Evolutionary conservation across 179 eudicot genomes (phyloP).

Genomic region (Corrigiola litoralis): DNA sequence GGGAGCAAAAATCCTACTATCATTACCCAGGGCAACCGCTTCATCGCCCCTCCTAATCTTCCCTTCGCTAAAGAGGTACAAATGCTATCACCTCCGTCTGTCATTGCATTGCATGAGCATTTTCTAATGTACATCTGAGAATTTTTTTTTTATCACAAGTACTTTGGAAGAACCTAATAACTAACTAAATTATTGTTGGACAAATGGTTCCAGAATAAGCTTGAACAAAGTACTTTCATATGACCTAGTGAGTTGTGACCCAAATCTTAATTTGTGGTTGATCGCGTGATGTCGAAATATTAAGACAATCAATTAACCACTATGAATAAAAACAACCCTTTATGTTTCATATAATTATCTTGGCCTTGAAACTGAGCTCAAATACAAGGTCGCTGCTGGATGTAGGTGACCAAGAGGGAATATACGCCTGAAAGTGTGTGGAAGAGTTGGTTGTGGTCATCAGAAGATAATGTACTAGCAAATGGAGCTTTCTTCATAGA

Average conservation of each 20-base stretch:
- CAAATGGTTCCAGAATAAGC: neutral
- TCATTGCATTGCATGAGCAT: neutral
- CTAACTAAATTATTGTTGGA: neutral
- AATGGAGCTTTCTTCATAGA: conserved; percentile 42
- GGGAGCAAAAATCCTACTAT: conserved; percentile 48
- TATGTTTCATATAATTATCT: too few species aligned
- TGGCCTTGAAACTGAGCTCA: neutral
- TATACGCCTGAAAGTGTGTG: conserved; percentile 35
- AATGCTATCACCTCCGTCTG: neutral
- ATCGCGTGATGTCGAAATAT: neutral
- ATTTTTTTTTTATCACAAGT: neutral
- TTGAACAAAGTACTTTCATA: too few species aligned
- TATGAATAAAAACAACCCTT: neutral
- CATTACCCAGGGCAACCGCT: conserved; percentile 53
- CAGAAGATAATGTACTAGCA: conserved; percentile 34
- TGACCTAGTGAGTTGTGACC: too few species aligned
- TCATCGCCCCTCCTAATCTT: conserved; percentile 44
- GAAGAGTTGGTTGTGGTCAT: conserved; percentile 51
- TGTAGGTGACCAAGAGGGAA: conserved; percentile 47
- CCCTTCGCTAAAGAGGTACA: conserved; percentile 47
- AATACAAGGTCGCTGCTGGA: neutral
- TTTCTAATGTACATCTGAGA: neutral
- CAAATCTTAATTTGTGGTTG: neutral
- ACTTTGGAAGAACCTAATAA: neutral
- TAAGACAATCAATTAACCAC: neutral